A percentile compares a stretch with the other conserved stretches of the same genome.
Conservation (phyloP, 345 rosid genomes). For the Melastoma malabathricum region DNA sequence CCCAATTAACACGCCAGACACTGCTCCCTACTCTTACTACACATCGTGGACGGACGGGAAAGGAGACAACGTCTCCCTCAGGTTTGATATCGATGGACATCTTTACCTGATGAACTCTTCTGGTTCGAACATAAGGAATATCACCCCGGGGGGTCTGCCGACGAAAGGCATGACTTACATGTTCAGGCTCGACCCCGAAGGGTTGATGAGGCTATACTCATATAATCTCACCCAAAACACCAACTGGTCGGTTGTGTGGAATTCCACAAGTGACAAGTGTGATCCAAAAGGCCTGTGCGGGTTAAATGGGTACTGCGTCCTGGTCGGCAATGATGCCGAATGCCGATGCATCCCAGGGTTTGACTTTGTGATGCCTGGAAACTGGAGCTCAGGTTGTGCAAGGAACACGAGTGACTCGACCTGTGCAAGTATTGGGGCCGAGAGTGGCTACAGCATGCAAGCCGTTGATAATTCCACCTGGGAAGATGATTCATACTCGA, state of each 20-base stretch:
- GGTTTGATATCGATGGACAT: constrained; percentile 11
- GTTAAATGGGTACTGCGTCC: constrained; percentile 2
- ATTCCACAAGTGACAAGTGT: neutral
- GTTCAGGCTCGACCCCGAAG: constrained; percentile 10
- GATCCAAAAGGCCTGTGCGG: constrained; percentile 10
- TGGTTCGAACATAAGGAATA: neutral
- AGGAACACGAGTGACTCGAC: constrained; percentile 6
- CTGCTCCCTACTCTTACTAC: constrained; percentile 11
- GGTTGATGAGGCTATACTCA: constrained; percentile 12
- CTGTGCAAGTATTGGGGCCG: constrained; percentile 1
- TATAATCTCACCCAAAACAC: constrained; percentile 3
- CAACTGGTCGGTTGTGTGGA: neutral
- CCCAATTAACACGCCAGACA: constrained; percentile 6
- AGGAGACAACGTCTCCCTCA: constrained; percentile 7
- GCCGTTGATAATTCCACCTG: neutral
- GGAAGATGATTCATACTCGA: constrained; percentile 9
- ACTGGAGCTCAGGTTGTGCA: constrained; percentile 12
- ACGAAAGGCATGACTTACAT: neutral
- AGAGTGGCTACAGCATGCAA: constrained; percentile 3
- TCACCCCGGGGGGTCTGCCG: neutral
- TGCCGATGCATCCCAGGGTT: constrained; percentile 13
- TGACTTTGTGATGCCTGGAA: neutral
- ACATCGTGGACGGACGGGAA: fast-evolving
- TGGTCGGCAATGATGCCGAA: neutral
- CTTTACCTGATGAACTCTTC: constrained; percentile 7